phyloP scores from a whole-genome alignment of 2,329 filamentous ascomycete genomes.

The Venturiaceae sp. region DNA sequence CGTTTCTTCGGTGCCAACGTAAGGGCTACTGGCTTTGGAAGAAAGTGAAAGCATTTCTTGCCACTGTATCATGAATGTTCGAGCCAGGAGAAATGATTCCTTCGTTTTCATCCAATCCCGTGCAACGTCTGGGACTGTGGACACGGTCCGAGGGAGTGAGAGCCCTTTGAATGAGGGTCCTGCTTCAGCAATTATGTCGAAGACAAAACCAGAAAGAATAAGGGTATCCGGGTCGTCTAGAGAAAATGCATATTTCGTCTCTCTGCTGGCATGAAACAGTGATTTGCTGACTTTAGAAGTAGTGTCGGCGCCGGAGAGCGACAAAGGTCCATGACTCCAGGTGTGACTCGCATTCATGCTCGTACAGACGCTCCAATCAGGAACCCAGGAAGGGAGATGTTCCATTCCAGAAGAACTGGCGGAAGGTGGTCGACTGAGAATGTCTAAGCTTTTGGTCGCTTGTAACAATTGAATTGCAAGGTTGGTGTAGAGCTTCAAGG shows the following conservation, averaged over 20 bases:
- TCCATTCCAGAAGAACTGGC: background rate
- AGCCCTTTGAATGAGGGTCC: too few species aligned
- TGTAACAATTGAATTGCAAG: too few species aligned
- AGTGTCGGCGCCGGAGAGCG: background rate
- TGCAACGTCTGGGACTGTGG: too few species aligned
- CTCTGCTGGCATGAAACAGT: too few species aligned
- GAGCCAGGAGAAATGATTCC: background rate
- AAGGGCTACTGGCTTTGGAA: background rate
- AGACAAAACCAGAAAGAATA: too few species aligned
- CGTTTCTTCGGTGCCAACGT: conserved; percentile 10
- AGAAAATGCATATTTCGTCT: too few species aligned
- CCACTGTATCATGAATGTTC: conserved; percentile 10
- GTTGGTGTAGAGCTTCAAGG: too few species aligned
- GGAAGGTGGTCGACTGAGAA: background rate
- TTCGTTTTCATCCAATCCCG: background rate
- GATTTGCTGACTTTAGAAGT: background rate
- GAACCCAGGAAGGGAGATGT: background rate
- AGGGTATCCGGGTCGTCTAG: too few species aligned
- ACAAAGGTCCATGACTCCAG: too few species aligned
- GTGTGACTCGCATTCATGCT: background rate
- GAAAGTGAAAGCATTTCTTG: conserved; percentile 11
- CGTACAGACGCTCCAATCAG: background rate
- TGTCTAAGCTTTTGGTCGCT: too few species aligned
- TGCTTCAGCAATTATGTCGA: too few species aligned
- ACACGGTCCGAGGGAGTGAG: too few species aligned